A percentile compares a stretch with the other conserved stretches of the same genome.
phyloP scores from a whole-genome alignment of 495 filamentous ascomycete genomes.

The Schizothecium vesticola region DNA sequence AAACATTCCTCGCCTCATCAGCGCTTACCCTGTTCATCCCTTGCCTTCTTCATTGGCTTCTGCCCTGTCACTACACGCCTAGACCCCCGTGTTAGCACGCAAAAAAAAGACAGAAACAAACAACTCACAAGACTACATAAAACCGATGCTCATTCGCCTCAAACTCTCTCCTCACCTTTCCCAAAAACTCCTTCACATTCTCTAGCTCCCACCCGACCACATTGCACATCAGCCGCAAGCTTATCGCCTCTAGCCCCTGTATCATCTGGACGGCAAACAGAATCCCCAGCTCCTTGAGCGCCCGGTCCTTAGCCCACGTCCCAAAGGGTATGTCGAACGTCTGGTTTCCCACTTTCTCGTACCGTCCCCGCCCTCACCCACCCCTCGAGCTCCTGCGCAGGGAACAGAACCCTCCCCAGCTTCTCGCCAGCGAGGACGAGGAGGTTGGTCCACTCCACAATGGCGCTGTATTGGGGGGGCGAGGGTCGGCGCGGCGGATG shows the following conservation, averaged over 20 bases:
- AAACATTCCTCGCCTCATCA: not conserved
- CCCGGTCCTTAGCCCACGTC: slow-evolving; percentile 37
- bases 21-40: not conserved
- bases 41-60: not conserved
- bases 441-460: slow-evolving; percentile 28
- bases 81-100: not conserved
- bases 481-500: slow-evolving; percentile 31
- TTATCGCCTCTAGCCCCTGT: slow-evolving; percentile 20
- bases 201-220: slow-evolving; percentile 23
- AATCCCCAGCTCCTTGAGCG: slow-evolving; percentile 42
- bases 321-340: slow-evolving; percentile 32
- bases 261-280: slow-evolving; percentile 25
- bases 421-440: slow-evolving; percentile 19
- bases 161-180: slow-evolving; percentile 21
- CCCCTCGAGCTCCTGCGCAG: slow-evolving; percentile 11
- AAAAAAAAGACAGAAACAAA: not conserved
- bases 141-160: not conserved
- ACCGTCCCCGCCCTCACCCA: slow-evolving; percentile 29
- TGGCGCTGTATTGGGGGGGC: slow-evolving; percentile 19
- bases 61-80: slow-evolving; percentile 7
- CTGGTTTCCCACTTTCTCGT: slow-evolving; percentile 29
- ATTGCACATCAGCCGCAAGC: slow-evolving; percentile 21
- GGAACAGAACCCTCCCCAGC: slow-evolving; percentile 16
- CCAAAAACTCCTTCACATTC: slow-evolving; percentile 20
- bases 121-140: slow-evolving; percentile 13